Conservation (phyloP, 306 rosid genomes). For the Ammopiptanthus mongolicus region DNA sequence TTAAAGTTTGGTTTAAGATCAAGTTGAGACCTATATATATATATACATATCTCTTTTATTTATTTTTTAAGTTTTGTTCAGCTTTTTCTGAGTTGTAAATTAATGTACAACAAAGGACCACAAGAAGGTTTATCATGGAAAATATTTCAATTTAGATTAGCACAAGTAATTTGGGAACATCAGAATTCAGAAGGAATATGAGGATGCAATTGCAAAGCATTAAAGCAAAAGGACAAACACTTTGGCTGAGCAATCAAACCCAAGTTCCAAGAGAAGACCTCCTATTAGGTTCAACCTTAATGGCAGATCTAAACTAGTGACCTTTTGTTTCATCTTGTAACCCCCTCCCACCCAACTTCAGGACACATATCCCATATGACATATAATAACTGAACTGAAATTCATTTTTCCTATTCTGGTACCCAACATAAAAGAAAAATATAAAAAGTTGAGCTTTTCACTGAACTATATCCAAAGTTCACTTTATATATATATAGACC, state of each 20-base stretch:
- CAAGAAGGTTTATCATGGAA: conserved; percentile 3
- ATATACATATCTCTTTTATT: neutral
- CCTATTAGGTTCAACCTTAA: conserved; percentile 13
- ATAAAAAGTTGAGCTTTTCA: neutral
- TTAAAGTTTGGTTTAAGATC: conserved; percentile 4
- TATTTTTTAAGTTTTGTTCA: neutral
- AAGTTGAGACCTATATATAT: neutral
- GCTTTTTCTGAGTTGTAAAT: neutral
- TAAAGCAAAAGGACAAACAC: conserved; percentile 7
- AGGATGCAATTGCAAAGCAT: neutral
- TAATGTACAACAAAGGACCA: conserved; percentile 3
- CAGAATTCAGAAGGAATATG: neutral
- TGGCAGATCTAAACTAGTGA: conserved; percentile 12
- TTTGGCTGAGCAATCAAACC: neutral
- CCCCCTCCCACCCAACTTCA: neutral
- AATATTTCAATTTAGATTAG: conserved; percentile 16
- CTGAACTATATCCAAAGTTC: neutral
- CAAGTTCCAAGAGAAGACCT: conserved; percentile 6
- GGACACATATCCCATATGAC: neutral
- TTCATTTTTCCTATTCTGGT: conserved; percentile 16
- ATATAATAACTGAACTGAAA: neutral
- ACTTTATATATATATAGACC: neutral
- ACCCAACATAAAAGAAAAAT: neutral
- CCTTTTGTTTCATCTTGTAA: conserved; percentile 15
- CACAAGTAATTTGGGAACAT: neutral